Evolutionary conservation across 2,329 filamentous ascomycete genomes (phyloP), one percentile per base, ranked within the genome.

Genomic region (Fusarium sp.): DNA sequence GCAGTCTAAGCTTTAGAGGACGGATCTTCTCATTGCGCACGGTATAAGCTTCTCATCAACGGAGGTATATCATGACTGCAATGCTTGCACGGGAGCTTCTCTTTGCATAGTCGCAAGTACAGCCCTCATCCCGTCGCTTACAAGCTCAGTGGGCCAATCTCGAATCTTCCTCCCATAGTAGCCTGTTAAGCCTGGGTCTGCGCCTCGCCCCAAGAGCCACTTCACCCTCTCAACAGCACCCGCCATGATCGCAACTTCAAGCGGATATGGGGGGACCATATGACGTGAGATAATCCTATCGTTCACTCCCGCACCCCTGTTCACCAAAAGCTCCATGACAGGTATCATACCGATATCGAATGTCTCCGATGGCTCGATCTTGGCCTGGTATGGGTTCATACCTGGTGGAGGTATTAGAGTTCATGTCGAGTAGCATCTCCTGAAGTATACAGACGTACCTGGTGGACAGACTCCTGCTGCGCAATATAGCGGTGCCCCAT

Each of bases 151-250:
- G 18, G 34, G 12, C 10, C 16, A 7, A 59, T 72, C 46, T 53
- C 18, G 34, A 57, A 15, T 66, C 51, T 20, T 22, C 32, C 63
- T 74, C 5, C 72, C 70, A 30, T 53, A 70, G 7, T 45, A 44
- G 1, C 72, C 72, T n/a, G 29, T 54, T 14, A 49, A 5, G 27
- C 56, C 16, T 29, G 69, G 61, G 61, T 74, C 61, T 6, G 70
- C 69, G 8, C 72, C 72, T 22, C 61, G 63, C 14, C 16, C 44
- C 25, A 74, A 20, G 10, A 74, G n/a, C 72, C 72, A 74, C 20
- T 57, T 69, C 0, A 64, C 63, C 27, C 72, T 60, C 30, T 74
- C 53, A 11, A 70, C 58, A 3, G 72, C 69, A 12, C 69, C 71
- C 6, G 63, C 69, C 54, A 60, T 71, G 6, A 74, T 62, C 7